Percentiles rank a stretch among this genome's conserved stretches.
These are phyloP conservation scores for Claviceps spartinae DNA, from an alignment of 2,329 filamentous ascomycete genomes.

Conservation along the genomic window DNA sequence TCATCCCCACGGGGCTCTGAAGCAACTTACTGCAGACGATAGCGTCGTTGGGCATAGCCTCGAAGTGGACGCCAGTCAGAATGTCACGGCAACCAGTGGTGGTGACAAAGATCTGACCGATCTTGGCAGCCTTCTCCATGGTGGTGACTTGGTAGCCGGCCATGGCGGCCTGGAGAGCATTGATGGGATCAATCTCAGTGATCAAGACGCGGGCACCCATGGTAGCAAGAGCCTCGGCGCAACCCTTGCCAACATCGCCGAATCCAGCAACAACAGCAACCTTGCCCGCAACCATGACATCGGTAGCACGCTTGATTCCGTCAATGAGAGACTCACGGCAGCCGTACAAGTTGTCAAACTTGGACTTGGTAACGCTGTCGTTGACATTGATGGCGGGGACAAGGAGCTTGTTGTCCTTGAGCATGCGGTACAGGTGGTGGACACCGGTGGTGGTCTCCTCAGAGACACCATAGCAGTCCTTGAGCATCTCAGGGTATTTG, in stretches of 20 bases:
- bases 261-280: slow-evolving; percentile 93
- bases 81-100: slow-evolving; percentile 99
- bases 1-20: neutral
- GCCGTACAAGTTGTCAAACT: slow-evolving; percentile 99
- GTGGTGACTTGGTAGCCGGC: slow-evolving; percentile 93
- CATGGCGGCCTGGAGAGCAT: slow-evolving; percentile 96
- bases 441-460: slow-evolving; percentile 99
- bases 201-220: slow-evolving; percentile 96
- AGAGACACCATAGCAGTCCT: slow-evolving; percentile 95
- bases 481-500: slow-evolving; percentile 97
- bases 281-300: slow-evolving; percentile 99
- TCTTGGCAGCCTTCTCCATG: slow-evolving; percentile 86
- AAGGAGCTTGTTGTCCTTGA: slow-evolving; percentile 80
- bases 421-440: slow-evolving; percentile 97
- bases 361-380: slow-evolving; percentile 99
- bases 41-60: slow-evolving; percentile 91
- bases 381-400: slow-evolving; percentile 98
- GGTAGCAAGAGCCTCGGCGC: slow-evolving; percentile 84
- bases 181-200: slow-evolving; percentile 98
- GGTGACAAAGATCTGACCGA: slow-evolving; percentile 97
- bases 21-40: slow-evolving; percentile 77
- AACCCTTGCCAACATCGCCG: slow-evolving; percentile 99
- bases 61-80: slow-evolving; percentile 80
- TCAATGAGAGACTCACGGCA: slow-evolving; percentile 98
- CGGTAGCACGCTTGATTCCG: slow-evolving; percentile 99